These are phyloP conservation scores for Lipomyces sp. DNA, from an alignment of 805 yeast genomes.

Conservation along the genomic window DNA sequence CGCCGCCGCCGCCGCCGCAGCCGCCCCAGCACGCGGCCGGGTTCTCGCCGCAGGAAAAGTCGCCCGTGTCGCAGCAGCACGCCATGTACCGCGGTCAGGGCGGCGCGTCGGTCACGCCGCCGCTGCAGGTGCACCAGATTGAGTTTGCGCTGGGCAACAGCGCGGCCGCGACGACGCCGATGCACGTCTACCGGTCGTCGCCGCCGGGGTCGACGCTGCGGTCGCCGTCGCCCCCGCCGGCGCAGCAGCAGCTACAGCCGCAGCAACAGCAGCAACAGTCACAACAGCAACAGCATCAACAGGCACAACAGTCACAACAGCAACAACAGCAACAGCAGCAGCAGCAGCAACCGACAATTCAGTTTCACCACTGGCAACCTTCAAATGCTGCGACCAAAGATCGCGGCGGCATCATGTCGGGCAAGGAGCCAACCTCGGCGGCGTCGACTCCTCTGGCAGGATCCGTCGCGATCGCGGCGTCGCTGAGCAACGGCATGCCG, in stretches of 20 bases:
- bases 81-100: constrained; percentile 1
- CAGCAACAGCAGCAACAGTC: constrained; percentile 3
- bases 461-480: constrained; percentile 4
- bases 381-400: constrained; percentile 4
- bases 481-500: constrained; percentile 17
- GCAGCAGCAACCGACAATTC: constrained; percentile 18
- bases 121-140: constrained; percentile 20
- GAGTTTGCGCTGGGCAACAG: constrained; percentile 4
- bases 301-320: background rate
- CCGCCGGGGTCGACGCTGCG: background rate
- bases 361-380: constrained; percentile 30
- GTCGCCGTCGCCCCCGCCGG: constrained; percentile 19
- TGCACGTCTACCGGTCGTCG: constrained; percentile 4
- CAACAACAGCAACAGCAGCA: background rate
- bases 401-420: constrained; percentile 2
- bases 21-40: constrained; percentile 3
- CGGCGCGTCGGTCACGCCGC: constrained; percentile 13
- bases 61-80: constrained; percentile 9
- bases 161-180: background rate
- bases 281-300: background rate
- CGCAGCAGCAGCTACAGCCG: constrained; percentile 2
- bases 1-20: constrained; percentile 17
- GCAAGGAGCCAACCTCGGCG: constrained; percentile 2
- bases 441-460: constrained; percentile 1
- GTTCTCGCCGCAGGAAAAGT: constrained; percentile 16